These are phyloP conservation scores for Phytophthora pinifolia DNA, from an alignment of 352 stramenopile species.

Conservation along the genomic window DNA sequence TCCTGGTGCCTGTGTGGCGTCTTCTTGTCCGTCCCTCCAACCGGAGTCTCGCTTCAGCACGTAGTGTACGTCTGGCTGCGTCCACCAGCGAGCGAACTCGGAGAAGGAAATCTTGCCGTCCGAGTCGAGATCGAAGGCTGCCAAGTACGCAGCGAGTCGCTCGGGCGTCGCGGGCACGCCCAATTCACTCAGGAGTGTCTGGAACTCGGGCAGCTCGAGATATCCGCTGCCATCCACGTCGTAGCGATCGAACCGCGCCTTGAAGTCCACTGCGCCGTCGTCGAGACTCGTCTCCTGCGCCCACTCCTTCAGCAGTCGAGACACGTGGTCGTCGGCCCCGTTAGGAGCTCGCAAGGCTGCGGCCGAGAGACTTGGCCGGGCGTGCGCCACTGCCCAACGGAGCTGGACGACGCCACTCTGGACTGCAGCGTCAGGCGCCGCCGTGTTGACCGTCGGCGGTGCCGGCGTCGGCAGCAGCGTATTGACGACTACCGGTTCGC, in stretches of 20 bases:
- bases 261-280: conserved; percentile 69
- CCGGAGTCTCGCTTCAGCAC: conserved; percentile 75
- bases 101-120: conserved; percentile 86
- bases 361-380: conserved; percentile 47
- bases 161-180: conserved; percentile 80
- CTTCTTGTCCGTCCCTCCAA: conserved; percentile 4
- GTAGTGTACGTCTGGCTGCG: conserved; percentile 71
- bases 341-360: conserved; percentile 50
- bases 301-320: conserved; percentile 83
- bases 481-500: conserved; percentile 76
- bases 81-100: conserved; percentile 92
- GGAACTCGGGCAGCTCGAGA: conserved; percentile 85
- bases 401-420: conserved; percentile 44
- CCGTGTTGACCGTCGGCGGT: conserved; percentile 29
- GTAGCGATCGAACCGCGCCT: conserved; percentile 72
- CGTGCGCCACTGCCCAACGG: conserved; percentile 47
- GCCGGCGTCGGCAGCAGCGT: conserved; percentile 78
- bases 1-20: conserved; percentile 5
- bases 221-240: conserved; percentile 70
- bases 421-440: conserved; percentile 33
- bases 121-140: conserved; percentile 76
- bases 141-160: conserved; percentile 80
- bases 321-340: conserved; percentile 56
- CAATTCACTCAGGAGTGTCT: conserved; percentile 84
- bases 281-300: conserved; percentile 78